Evolutionary conservation across 257 asterid genomes (phyloP).

Genomic region (Gynochthodes officinalis): DNA sequence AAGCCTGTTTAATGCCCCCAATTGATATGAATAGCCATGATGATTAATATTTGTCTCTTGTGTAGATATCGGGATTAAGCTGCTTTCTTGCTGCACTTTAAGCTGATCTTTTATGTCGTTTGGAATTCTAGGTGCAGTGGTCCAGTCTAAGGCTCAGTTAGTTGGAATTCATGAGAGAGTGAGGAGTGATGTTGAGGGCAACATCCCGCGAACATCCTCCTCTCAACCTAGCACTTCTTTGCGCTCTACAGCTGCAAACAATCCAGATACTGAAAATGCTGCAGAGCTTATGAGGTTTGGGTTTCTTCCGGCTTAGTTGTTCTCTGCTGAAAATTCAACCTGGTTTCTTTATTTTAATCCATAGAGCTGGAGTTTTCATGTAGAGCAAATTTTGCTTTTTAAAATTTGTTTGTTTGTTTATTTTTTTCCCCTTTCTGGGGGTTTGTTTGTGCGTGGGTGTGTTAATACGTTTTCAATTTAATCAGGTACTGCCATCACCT

Average conservation of each 20-base stretch:
- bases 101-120: slow-evolving; percentile 1
- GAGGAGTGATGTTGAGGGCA: slow-evolving; percentile 69
- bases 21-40: background rate
- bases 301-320: background rate
- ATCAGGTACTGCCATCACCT: background rate
- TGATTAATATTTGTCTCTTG: background rate
- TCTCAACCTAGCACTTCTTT: slow-evolving; percentile 34
- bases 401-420: too few species aligned
- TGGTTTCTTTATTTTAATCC: background rate
- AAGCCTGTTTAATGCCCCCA: background rate
- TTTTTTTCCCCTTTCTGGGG: too few species aligned
- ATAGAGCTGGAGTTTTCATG: background rate
- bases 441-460: background rate
- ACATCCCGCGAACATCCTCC: slow-evolving; percentile 27
- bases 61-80: background rate
- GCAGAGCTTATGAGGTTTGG: slow-evolving; percentile 81
- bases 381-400: too few species aligned
- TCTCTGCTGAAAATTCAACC: background rate
- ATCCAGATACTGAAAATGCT: slow-evolving; percentile 76
- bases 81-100: background rate
- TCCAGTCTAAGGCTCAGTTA: slow-evolving; percentile 80
- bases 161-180: slow-evolving; percentile 92
- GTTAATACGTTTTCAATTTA: background rate
- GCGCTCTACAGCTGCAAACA: slow-evolving; percentile 50
- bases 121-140: slow-evolving; percentile 55